phyloP scores from a whole-genome alignment of 352 stramenopile genomes.

The Phytophthora vignae region DNA sequence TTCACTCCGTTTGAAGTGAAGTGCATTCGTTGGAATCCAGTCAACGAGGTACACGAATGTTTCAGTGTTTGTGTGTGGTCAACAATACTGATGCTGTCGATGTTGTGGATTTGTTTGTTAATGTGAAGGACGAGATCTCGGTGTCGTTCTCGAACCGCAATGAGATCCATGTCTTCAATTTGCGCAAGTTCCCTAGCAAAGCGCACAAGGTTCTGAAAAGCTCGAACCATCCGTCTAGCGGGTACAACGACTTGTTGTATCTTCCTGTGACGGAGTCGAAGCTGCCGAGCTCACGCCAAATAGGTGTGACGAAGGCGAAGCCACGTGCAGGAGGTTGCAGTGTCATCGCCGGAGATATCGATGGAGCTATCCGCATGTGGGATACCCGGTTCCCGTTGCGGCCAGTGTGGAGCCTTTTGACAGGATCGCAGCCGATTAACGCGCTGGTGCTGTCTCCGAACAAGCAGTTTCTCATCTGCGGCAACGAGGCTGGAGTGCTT shows the following conservation, averaged over 20 bases:
- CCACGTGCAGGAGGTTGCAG: conserved; percentile 12
- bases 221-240: conserved; percentile 70
- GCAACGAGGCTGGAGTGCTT: conserved; percentile 63
- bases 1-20: conserved; percentile 73
- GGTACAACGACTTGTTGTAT: conserved; percentile 85
- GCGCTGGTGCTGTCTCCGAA: conserved; percentile 53
- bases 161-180: conserved; percentile 78
- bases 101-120: background rate
- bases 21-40: conserved; percentile 80
- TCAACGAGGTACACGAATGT: conserved; percentile 53
- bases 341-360: conserved; percentile 69
- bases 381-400: conserved; percentile 59
- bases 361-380: conserved; percentile 76
- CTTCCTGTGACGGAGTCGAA: conserved; percentile 22
- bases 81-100: background rate
- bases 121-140: conserved; percentile 70
- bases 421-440: conserved; percentile 58
- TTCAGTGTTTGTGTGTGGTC: background rate
- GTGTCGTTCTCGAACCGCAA: conserved; percentile 79
- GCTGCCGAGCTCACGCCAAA: background rate
- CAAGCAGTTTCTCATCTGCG: conserved; percentile 64
- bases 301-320: conserved; percentile 16
- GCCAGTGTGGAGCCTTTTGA: conserved; percentile 65
- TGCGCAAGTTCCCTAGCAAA: conserved; percentile 75
- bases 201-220: conserved; percentile 70